Percentiles rank a stretch among this genome's conserved stretches.
Conservation (phyloP, 2,329 filamentous ascomycete species). For the Neonectria coccinea region DNA sequence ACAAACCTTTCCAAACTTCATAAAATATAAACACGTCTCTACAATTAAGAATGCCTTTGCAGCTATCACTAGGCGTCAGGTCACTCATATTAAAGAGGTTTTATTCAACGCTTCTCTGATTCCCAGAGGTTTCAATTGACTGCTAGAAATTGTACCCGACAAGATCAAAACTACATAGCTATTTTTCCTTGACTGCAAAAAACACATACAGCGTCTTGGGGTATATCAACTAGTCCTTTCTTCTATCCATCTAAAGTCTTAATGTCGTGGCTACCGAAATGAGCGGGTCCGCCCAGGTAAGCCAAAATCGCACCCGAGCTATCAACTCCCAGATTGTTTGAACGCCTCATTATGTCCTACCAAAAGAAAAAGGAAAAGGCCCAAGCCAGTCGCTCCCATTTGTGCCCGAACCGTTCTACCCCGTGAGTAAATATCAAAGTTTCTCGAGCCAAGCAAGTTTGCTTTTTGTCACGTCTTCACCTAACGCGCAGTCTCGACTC, state of each 20-base stretch:
- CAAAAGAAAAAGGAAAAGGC: conserved; percentile 13
- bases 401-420: conserved; percentile 24
- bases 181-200: conserved; percentile 18
- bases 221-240: conserved; percentile 33
- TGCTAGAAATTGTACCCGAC: conserved; percentile 2
- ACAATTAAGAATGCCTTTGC: no score
- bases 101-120: background rate
- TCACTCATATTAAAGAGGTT: background rate
- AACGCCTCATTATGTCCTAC: conserved; percentile 28
- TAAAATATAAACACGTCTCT: background rate
- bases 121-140: background rate
- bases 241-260: conserved; percentile 39
- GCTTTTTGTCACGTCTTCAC: background rate
- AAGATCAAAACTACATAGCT: conserved; percentile 9
- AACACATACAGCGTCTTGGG: conserved; percentile 33
- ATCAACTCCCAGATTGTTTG: conserved; percentile 25
- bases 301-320: conserved; percentile 20
- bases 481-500: conserved; percentile 42
- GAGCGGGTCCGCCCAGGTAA: conserved; percentile 19
- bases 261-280: conserved; percentile 23
- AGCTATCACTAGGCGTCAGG: background rate
- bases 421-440: conserved; percentile 21
- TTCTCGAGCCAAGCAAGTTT: conserved; percentile 17
- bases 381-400: conserved; percentile 20
- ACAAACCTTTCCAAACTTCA: no score